Base-by-base conservation (phyloP, 257 asterid species). In the Lycium ferocissimum region DNA sequence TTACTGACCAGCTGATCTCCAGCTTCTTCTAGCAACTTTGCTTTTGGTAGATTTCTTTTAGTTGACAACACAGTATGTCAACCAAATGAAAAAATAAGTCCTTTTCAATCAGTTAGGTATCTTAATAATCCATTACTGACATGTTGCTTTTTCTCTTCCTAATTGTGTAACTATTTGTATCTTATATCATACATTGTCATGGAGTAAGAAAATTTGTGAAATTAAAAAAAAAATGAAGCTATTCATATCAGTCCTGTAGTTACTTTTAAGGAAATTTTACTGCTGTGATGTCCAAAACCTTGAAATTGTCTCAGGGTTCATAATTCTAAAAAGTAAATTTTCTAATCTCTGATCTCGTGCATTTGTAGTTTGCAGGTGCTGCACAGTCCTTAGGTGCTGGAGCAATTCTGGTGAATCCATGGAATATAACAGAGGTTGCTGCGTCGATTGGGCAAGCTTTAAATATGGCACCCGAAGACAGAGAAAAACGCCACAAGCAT, bases 341-440 rank as follows among this genome's bases (percentile, higher is more conserved):
- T 62, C 70, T 62, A 15, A 51, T 82, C 38, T 61, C 15, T 18
- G 8, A 2, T 35, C 73, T 71, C 13, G 15, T 82, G 49, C 81
- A 80, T 33, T 79, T 88, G 81, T 86, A 96, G 99, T 96, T 96
- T 91, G 99, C 99, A 83, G 99, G 99, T 85, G 99, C 99, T 76
- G 99, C 99, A 79, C 99, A 96, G 82, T 96, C 99, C 66, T 92
- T 96, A 82, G 99, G 98, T 66, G 99, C 99, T 71, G 99, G 99
- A 56, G 99, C 99, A 37, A 91, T 96, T 90, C 97, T 95, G 20
- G 98, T 96, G 79, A 96, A 96, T 91, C 99, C 99, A 11, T 96
- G 99, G 99, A 96, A 96, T 90, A 91, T 95, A 84, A 91, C 98
- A 56, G 99, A 96, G 87, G 98, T 96, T 85, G 93, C 92, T 79